phyloP scores from a whole-genome alignment of 1,284 basidiomycete genomes.

The Chondrostereum purpureum region DNA sequence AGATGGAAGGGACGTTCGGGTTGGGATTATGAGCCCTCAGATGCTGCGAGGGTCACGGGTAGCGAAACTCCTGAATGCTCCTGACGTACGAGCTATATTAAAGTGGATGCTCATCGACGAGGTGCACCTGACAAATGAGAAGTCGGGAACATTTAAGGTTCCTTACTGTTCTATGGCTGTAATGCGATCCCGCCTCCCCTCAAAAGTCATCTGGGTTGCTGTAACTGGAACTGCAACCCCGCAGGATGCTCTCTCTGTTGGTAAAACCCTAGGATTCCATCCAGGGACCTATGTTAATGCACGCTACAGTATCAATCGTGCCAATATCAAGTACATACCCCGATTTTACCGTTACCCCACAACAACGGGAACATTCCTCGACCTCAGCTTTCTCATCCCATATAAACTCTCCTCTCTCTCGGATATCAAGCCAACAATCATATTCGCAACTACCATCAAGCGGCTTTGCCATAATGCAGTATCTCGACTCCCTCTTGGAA shows the following conservation, averaged over 20 bases:
- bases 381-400: not conserved
- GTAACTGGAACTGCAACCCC: not conserved
- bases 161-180: constrained; percentile 2
- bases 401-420: not conserved
- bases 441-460: not conserved
- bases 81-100: not conserved
- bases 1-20: constrained; percentile 2
- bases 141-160: constrained; percentile 6
- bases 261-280: not conserved
- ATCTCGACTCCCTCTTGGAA: not conserved
- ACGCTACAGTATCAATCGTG: not conserved
- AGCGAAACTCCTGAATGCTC: constrained; percentile 1
- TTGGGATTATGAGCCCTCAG: constrained; percentile 14
- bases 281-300: not conserved
- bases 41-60: constrained; percentile 12
- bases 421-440: not conserved
- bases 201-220: not conserved
- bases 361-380: not conserved
- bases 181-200: constrained; percentile 11
- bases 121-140: constrained; percentile 8
- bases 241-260: not conserved
- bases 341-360: not conserved
- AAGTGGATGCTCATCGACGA: constrained; percentile 15
- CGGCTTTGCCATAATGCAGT: not conserved
- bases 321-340: not conserved